Percentiles rank a stretch among this genome's conserved stretches.
phyloP scores from a whole-genome alignment of 2,329 filamentous ascomycete species.

The Sclerotinia nivalis region DNA sequence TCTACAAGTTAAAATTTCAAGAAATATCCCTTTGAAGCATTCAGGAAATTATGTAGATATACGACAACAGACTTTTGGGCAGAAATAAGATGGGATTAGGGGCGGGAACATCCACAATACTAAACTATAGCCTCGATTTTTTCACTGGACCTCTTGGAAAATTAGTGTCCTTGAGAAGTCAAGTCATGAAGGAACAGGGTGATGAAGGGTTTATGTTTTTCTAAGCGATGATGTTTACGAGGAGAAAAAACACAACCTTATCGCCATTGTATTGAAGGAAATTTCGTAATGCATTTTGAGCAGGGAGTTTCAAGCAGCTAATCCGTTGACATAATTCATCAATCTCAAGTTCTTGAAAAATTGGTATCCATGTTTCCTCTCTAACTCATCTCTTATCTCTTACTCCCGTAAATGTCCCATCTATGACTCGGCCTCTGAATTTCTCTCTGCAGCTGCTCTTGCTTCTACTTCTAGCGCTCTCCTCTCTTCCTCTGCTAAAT shows the following conservation, averaged over 20 bases:
- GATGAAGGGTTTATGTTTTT: not conserved
- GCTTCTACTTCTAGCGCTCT: constrained; percentile 26
- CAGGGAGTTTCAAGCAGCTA: not conserved
- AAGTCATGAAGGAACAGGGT: not conserved
- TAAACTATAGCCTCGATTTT: not conserved
- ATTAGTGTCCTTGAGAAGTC: not conserved
- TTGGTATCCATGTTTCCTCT: not conserved
- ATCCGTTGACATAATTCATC: not conserved
- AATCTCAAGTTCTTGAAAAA: not conserved
- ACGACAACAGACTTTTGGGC: not conserved
- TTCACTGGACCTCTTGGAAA: not conserved
- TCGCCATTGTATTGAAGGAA: not conserved
- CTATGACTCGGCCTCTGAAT: constrained; percentile 22
- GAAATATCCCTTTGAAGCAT: too few species aligned
- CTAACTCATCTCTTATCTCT: not conserved
- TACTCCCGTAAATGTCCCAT: not conserved
- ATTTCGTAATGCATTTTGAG: not conserved
- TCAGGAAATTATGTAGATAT: too few species aligned
- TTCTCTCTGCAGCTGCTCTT: constrained; percentile 32
- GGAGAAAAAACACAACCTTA: too few species aligned
- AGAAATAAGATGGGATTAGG: not conserved
- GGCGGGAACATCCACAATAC: not conserved
- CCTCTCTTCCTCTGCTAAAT: constrained; percentile 32
- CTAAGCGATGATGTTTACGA: not conserved
- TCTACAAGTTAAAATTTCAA: too few species aligned